Percentiles rank a stretch among this genome's conserved stretches.
Evolutionary conservation across 75 land plant species (phyloP).

Genomic region (Pseudotsuga menziesii): DNA sequence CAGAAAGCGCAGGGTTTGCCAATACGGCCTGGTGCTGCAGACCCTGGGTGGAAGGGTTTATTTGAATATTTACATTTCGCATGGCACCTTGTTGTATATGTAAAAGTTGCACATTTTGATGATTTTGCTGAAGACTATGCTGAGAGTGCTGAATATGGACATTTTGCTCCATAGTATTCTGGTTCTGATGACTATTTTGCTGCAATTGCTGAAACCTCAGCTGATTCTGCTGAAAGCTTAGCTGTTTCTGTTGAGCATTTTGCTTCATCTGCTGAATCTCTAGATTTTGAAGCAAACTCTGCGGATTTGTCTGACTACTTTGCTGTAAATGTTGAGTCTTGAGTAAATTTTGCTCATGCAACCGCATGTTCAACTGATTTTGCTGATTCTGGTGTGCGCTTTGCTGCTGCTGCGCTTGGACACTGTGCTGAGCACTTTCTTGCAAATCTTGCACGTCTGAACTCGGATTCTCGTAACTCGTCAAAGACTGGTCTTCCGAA

Average conservation of each 20-base stretch:
- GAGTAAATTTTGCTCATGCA: neutral
- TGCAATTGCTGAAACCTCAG: neutral
- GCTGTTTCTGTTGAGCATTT: neutral
- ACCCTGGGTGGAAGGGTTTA: neutral
- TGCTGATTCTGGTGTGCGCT: neutral
- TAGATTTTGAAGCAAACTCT: no score
- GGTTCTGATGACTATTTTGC: slow-evolving; percentile 2
- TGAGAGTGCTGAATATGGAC: slow-evolving; percentile 2
- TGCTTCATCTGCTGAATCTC: neutral
- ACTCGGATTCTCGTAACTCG: neutral
- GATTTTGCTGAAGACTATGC: neutral
- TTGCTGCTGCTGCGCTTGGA: neutral
- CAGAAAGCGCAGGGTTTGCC: no score
- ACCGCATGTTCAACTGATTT: neutral
- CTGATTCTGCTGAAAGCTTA: neutral
- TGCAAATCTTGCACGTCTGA: neutral
- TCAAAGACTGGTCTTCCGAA: no score
- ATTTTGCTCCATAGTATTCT: neutral
- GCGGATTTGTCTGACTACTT: neutral
- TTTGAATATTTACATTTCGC: neutral
- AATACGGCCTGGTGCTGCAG: neutral
- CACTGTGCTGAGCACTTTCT: neutral
- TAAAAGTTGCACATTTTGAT: neutral
- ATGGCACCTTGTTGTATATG: neutral
- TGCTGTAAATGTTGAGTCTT: neutral